Evolutionary conservation across 2,329 filamentous ascomycete genomes (phyloP).

Genomic region (Cadophora malorum): DNA sequence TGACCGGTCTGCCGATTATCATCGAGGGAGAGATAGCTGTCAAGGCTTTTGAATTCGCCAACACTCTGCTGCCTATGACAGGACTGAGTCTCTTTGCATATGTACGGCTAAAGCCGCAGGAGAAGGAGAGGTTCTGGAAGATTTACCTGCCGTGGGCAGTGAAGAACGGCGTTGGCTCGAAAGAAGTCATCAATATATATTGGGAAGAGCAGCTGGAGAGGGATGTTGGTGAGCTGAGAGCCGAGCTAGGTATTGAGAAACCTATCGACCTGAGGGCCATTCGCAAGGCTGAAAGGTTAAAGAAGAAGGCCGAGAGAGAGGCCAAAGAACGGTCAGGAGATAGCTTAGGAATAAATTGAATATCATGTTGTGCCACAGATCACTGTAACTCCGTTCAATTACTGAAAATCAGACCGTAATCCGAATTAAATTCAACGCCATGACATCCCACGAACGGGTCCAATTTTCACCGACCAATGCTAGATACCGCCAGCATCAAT

Average conservation of each 20-base stretch:
- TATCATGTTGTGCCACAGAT: not conserved
- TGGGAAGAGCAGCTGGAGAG: conserved; percentile 95
- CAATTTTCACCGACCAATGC: conserved; percentile 1
- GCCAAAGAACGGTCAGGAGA: conserved; percentile 44
- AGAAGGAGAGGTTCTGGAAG: conserved; percentile 70
- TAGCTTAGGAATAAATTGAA: conserved; percentile 41
- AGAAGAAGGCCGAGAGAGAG: conserved; percentile 70
- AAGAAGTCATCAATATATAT: conserved; percentile 93
- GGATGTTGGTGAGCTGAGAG: conserved; percentile 77
- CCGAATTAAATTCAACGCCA: conserved; percentile 11
- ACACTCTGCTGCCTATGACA: conserved; percentile 94
- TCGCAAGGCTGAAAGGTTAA: conserved; percentile 71
- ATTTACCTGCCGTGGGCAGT: conserved; percentile 92
- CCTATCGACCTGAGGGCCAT: conserved; percentile 86
- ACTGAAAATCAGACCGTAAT: not conserved
- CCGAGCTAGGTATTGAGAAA: conserved; percentile 80
- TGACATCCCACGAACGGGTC: not conserved
- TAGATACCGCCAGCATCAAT: conserved; percentile 17
- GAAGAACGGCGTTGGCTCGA: conserved; percentile 75
- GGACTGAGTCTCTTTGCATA: conserved; percentile 81
- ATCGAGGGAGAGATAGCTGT: conserved; percentile 97
- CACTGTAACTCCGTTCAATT: conserved; percentile 20
- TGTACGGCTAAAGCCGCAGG: conserved; percentile 65
- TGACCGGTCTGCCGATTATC: conserved; percentile 88
- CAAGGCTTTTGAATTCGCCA: conserved; percentile 97